Percentiles rank a stretch among this genome's conserved stretches.
phyloP scores from a whole-genome alignment of 2,329 filamentous ascomycete genomes.

The Cercospora sp. region DNA sequence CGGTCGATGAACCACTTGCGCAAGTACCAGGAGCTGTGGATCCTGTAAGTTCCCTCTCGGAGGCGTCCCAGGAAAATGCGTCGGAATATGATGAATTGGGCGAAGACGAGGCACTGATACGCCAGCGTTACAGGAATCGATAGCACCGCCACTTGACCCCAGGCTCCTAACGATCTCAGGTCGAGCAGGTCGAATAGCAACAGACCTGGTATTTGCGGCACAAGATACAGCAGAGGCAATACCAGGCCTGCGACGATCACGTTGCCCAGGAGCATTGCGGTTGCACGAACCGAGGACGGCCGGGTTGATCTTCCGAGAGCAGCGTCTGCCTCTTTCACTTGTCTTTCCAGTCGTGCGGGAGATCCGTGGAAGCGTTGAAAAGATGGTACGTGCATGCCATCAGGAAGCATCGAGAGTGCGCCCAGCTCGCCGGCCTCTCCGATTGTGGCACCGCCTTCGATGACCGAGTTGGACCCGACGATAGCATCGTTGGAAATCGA shows the following conservation, averaged over 20 bases:
- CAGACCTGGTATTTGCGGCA: constrained; percentile 29
- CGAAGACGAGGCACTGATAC: constrained; percentile 28
- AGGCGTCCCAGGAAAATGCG: constrained; percentile 22
- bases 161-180: constrained; percentile 18
- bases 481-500: constrained; percentile 22
- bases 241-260: constrained; percentile 20
- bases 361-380: constrained; percentile 30
- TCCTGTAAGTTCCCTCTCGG: constrained; percentile 25
- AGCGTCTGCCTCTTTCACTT: constrained; percentile 19
- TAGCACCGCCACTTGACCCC: constrained; percentile 28
- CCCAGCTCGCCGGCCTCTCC: constrained; percentile 30
- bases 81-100: constrained; percentile 27
- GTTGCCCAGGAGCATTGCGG: constrained; percentile 22
- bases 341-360: constrained; percentile 26
- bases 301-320: constrained; percentile 16
- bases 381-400: constrained; percentile 25
- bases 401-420: constrained; percentile 28
- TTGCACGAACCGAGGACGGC: constrained; percentile 21
- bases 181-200: constrained; percentile 26
- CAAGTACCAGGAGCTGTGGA: constrained; percentile 28
- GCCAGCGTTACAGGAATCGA: constrained; percentile 27
- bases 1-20: constrained; percentile 31
- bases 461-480: constrained; percentile 28
- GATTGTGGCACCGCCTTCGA: constrained; percentile 29
- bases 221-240: constrained; percentile 25